Evolutionary conservation across 306 rosid species (phyloP), one percentile per base, ranked within the genome.

Genomic region (Cercis canadensis): DNA sequence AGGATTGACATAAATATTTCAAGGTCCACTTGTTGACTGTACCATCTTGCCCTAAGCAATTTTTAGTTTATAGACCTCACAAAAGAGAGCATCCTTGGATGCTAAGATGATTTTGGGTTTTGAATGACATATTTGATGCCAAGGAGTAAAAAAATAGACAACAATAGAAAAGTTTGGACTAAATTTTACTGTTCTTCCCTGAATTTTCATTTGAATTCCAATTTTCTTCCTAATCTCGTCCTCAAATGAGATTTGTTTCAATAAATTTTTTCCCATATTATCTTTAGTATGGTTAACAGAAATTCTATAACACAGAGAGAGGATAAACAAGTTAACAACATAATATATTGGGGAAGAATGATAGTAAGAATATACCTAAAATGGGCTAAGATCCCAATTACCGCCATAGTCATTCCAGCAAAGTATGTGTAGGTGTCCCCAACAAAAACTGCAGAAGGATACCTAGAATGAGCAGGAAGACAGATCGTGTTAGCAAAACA

Each of bases 351-450:
- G 44, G 18, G 57, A 65, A 65, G 62, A 68, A 39, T 24, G 34
- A 33, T 18, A 65, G 68, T 41, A 62, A 51, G 72, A 72, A 60
- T 74, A 47, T 57, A 92, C 99, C 99, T 94, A 72, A 75, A 94
- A 85, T 94, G 97, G 75, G 97, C 99, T 73, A 94, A 83, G 77
- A 94, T 94, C 69, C 99, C 99, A 62, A 79, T 75, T 50, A 94
- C 99, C 34, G 99, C 96, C 99, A 91, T 89, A 13, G 97, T 91
- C 99, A 94, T 94, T 58, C 99, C 99, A 65, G 99, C 97, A 82
- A 91, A 94, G 85, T 94, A 94, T 41, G 99, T 94, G 77, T 72
- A 94, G 0, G 99, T 94, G 80, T 94, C 99, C 46, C 99, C 99
- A 59, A 94, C 99, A 75, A 94, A 94, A 79, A 82, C 99, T 12